Percentiles rank a stretch among this genome's conserved stretches.
Conservation (phyloP, 306 rosid genomes). For the Acmispon strigosus region DNA sequence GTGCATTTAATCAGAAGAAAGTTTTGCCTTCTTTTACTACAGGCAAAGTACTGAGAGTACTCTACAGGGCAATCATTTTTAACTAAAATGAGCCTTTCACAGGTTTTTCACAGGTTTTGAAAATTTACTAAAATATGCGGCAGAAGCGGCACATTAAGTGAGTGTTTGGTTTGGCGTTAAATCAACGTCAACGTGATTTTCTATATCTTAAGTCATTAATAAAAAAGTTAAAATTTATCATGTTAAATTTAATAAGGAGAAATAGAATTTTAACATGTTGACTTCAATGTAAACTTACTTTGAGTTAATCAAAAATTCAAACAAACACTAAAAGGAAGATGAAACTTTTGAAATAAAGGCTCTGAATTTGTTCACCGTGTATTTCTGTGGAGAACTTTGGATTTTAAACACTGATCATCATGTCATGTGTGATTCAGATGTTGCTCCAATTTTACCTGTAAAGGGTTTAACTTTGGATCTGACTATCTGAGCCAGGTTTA, state of each 20-base stretch:
- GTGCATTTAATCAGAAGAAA: constrained; percentile 15
- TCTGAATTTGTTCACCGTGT: neutral
- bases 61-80: neutral
- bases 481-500: constrained; percentile 28
- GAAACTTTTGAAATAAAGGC: constrained; percentile 19
- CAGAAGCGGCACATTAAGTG: too few relatives aligned
- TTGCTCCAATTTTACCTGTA: constrained; percentile 10
- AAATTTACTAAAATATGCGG: constrained; percentile 19
- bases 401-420: neutral
- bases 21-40: constrained; percentile 10
- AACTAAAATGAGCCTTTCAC: constrained; percentile 14
- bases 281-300: too few relatives aligned
- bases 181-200: too few relatives aligned
- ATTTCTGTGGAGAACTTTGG: constrained; percentile 5
- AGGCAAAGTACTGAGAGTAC: neutral
- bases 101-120: constrained; percentile 9
- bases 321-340: constrained; percentile 11
- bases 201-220: too few relatives aligned
- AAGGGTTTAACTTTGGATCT: constrained; percentile 34
- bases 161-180: too few relatives aligned
- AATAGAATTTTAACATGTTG: too few relatives aligned
- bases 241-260: too few relatives aligned
- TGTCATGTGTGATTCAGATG: constrained; percentile 17
- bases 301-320: too few relatives aligned
- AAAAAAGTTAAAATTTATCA: too few relatives aligned